A percentile compares a stretch with the other conserved stretches of the same genome.
phyloP scores from a whole-genome alignment of 768 basidiomycete species.

The Strobilomyces confusus region DNA sequence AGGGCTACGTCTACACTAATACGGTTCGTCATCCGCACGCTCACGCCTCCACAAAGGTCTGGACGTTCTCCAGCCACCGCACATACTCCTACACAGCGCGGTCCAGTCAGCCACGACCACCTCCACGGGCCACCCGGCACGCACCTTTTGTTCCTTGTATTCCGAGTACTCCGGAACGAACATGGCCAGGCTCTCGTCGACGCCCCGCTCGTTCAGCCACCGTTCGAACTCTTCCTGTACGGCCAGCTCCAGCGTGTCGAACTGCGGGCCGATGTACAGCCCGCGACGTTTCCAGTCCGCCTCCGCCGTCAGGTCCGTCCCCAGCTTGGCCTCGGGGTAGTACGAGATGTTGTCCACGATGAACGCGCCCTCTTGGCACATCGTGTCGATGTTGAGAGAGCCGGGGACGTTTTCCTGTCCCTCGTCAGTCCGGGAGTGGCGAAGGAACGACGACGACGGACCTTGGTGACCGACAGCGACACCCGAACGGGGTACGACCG shows the following conservation, averaged over 20 bases:
- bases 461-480: slow-evolving; percentile 85
- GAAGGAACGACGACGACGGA: slow-evolving; percentile 13
- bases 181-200: slow-evolving; percentile 75
- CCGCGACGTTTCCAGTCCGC: slow-evolving; percentile 93
- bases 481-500: slow-evolving; percentile 69
- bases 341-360: slow-evolving; percentile 87
- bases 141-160: slow-evolving; percentile 89
- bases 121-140: slow-evolving; percentile 4
- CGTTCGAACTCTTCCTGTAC: slow-evolving; percentile 92
- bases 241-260: slow-evolving; percentile 81
- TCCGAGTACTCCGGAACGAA: slow-evolving; percentile 90
- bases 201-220: slow-evolving; percentile 85
- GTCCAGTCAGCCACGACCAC: slow-evolving; percentile 1
- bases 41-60: slow-evolving; percentile 71
- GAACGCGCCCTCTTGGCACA: slow-evolving; percentile 76
- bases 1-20: not conserved
- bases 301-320: slow-evolving; percentile 76
- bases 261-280: slow-evolving; percentile 91
- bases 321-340: slow-evolving; percentile 70
- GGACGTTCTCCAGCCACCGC: slow-evolving; percentile 80
- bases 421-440: not conserved
- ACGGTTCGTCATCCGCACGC: not conserved
- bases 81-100: slow-evolving; percentile 73
- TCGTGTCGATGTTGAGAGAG: slow-evolving; percentile 73
- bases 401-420: slow-evolving; percentile 50